Evolutionary conservation across 2,329 filamentous ascomycete genomes (phyloP), one percentile per base, ranked within the genome.

Genomic region (Periconia sp.): DNA sequence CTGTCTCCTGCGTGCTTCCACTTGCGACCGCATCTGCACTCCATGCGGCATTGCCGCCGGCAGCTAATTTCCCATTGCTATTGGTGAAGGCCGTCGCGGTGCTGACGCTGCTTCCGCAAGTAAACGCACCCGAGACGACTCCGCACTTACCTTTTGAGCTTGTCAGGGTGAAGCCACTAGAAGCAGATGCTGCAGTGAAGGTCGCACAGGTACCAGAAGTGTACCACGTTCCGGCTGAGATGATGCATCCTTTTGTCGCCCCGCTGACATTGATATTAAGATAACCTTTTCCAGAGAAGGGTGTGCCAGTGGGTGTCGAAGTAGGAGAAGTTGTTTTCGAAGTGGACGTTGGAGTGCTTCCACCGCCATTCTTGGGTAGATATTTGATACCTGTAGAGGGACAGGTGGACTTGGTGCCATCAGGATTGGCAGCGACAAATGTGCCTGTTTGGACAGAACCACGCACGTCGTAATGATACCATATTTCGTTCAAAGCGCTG

Each of bases 221-320:
- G 59, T 86, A 89, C 86, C 86, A 89, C 0, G 78, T 81, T 0
- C 86, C 86, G 8, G 70, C 74, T 41, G 78, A 78, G 60, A 88
- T 89, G 44, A 89, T 76, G 54, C 85, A 89, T n/a, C 86, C 86
- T 6, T 73, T 76, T 34, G 72, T 62, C n/a, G 59, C 61, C 3
- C 79, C 77, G 13, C 70, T 65, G 4, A 74, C 72, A 18, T 75
- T 59, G 3, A 86, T 83, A 40, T 84, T 78, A 28, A 88, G 64
- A 53, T 78, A 80, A 1, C 86, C 86, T 22, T 71, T 77, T 1
- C 84, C 84, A n/a, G 72, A 69, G 59, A 83, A 83, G 0, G 80
- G 73, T 0, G 54, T 52, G 3, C 63, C 63, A 0, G 54, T 43
- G 22, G 52, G 44, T 0, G 68, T 69, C 13, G 54, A 41, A 1